Evolutionary conservation across 2,329 filamentous ascomycete genomes (phyloP).

Genomic region (Botrytis fabae): DNA sequence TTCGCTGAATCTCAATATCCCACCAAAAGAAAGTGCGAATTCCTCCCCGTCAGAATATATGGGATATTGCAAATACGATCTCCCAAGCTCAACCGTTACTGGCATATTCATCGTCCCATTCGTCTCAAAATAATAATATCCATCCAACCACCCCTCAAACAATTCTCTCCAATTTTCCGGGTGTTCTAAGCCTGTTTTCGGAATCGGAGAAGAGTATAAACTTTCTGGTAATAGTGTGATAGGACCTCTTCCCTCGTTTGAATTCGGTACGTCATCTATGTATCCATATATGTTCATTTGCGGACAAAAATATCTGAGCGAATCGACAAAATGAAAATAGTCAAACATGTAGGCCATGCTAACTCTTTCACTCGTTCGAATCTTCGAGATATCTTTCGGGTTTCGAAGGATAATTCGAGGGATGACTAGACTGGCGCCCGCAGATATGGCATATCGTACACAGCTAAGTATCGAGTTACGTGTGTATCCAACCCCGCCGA

Average conservation of each 20-base stretch:
- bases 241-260: background rate
- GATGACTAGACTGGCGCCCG: conserved; percentile 34
- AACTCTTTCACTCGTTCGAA: conserved; percentile 24
- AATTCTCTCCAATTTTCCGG: background rate
- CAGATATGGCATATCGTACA: conserved; percentile 37
- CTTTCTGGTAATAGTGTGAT: conserved; percentile 13
- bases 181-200: background rate
- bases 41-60: conserved; percentile 29
- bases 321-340: conserved; percentile 31
- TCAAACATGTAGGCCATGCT: conserved; percentile 36
- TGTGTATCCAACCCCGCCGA: conserved; percentile 37
- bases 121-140: background rate
- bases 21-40: conserved; percentile 32
- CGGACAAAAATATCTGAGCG: conserved; percentile 32
- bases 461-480: conserved; percentile 39
- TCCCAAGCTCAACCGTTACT: conserved; percentile 29
- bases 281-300: conserved; percentile 29
- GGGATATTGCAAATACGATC: conserved; percentile 34
- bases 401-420: conserved; percentile 31
- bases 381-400: conserved; percentile 23
- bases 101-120: conserved; percentile 13
- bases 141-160: conserved; percentile 1
- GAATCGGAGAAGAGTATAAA: background rate
- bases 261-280: conserved; percentile 16
- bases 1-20: conserved; percentile 33